Base-by-base conservation (phyloP, 371 early-diverging fungal genomes). In the Smittium culicis region DNA sequence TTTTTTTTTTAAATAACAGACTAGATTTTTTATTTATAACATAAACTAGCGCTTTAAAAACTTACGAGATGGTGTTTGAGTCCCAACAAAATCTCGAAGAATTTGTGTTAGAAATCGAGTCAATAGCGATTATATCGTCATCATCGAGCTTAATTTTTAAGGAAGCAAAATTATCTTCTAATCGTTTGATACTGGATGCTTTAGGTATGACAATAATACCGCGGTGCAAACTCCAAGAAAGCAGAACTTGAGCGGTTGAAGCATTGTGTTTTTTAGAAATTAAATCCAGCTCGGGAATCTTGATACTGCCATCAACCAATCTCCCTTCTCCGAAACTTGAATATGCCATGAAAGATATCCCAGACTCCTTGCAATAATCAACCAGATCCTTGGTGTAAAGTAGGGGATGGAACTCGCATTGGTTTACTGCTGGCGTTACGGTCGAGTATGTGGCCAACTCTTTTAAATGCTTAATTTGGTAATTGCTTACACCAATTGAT, bases 401-500 rank as follows among this genome's bases (percentile, higher is more conserved):
- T 20, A 81, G 78, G 1, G 90, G 91, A 66, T 90, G 89, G 25
- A 88, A 59, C 71, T 92, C 91, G 66, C 87, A 73, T 74, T 93
- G 91, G 31, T 82, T 77, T 34, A 85, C 82, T 66, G 81, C 81
- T 8, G 93, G 88, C 69, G 79, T 67, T 62, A 81, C 71, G 34
- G 66, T 70, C 68, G 82, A 74, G 64, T 77, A 76, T 58, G 78
- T 71, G 30, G 82, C 69, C 27, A 91, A 70, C 31, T 83, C 79
- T 24, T 75, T 66, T 27, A 92, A 69, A 72, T 91, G 91, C 0
- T 61, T 20, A 16, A 74, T 69, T 1, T 84, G 83, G 72, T 85
- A 92, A 76, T 95, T 95, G 67, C 85, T 82, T 54, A 93, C 87
- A 1, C 96, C 96, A 66, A 95, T 93, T 0, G 83, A 77, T 1